A percentile compares a stretch with the other conserved stretches of the same genome.
Conservation (phyloP, 805 yeast species). For the Wickerhamomyces bovis region DNA sequence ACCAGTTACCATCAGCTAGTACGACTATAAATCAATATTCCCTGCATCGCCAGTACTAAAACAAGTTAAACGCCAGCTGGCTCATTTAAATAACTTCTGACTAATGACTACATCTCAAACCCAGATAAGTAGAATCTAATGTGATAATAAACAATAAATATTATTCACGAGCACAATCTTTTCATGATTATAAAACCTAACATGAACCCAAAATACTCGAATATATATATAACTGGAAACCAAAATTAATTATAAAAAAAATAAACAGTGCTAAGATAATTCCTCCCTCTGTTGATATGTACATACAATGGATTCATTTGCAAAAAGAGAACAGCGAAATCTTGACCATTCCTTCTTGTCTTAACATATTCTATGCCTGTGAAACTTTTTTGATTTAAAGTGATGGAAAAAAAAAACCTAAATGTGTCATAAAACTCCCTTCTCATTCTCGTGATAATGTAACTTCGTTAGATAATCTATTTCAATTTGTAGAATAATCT, state of each 20-base stretch:
- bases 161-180: not conserved
- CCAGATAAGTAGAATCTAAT: not conserved
- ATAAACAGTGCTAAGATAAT: not conserved
- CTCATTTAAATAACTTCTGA: too few relatives aligned
- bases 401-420: not conserved
- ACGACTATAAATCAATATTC: too few relatives aligned
- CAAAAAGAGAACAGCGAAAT: slow-evolving; percentile 1
- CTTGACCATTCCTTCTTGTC: not conserved
- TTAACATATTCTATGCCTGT: not conserved
- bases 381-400: not conserved
- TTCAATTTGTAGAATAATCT: slow-evolving; percentile 81
- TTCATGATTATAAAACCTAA: not conserved
- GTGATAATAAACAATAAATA: not conserved
- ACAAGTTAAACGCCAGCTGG: too few relatives aligned
- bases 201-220: not conserved
- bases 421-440: not conserved
- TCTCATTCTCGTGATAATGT: not conserved
- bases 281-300: not conserved
- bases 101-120: not conserved
- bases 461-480: slow-evolving; percentile 28
- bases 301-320: not conserved
- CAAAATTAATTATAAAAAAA: not conserved
- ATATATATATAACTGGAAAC: not conserved
- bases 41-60: too few relatives aligned
- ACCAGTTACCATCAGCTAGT: too few relatives aligned